Conservation (phyloP, 2,329 filamentous ascomycete species). For the Erysiphe pulchra region DNA sequence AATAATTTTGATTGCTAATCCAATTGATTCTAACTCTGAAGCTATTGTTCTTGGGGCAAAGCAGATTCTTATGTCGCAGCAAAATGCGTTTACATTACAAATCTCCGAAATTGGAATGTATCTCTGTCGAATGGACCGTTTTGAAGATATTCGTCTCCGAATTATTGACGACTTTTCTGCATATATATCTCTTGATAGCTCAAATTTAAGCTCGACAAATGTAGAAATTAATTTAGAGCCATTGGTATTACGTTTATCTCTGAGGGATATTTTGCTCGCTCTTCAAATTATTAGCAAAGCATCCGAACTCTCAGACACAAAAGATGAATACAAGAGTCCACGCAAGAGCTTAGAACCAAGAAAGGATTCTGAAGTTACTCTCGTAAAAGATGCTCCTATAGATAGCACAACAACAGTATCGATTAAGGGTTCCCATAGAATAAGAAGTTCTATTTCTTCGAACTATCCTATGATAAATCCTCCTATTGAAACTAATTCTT, state of each 20-base stretch:
- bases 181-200: constrained; percentile 62
- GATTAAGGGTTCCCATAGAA: not conserved
- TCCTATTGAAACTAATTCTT: not conserved
- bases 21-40: constrained; percentile 68
- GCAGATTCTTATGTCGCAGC: constrained; percentile 75
- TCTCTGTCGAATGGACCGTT: constrained; percentile 91
- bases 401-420: not conserved
- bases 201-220: constrained; percentile 35
- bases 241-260: constrained; percentile 64
- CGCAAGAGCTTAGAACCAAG: not conserved
- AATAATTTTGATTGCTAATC: constrained; percentile 88
- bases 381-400: not conserved
- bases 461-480: not conserved
- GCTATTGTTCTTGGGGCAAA: constrained; percentile 89
- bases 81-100: constrained; percentile 82
- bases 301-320: constrained; percentile 50
- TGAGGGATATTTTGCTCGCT: constrained; percentile 82
- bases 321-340: not conserved
- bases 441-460: not conserved
- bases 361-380: not conserved
- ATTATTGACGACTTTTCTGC: constrained; percentile 95
- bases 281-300: constrained; percentile 82
- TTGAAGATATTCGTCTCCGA: constrained; percentile 67
- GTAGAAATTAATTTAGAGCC: constrained; percentile 80
- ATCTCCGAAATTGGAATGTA: constrained; percentile 95